Percentiles rank a stretch among this genome's conserved stretches.
phyloP scores from a whole-genome alignment of 1,284 basidiomycete genomes.

The Ustilago hordei region DNA sequence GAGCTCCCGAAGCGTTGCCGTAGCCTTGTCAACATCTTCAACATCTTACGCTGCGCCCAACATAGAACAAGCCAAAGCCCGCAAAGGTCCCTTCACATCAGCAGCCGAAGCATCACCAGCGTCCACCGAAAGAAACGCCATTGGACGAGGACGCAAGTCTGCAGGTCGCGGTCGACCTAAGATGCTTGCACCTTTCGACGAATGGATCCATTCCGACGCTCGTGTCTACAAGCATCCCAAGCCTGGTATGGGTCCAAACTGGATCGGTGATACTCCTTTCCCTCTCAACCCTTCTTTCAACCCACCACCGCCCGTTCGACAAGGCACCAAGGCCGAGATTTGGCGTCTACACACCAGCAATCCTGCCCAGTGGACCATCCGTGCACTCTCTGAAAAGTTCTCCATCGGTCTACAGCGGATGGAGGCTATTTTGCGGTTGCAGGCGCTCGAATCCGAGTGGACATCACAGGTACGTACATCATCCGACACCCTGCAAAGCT shows the following conservation, averaged over 20 bases:
- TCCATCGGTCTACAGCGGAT: slow-evolving; percentile 58
- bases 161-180: slow-evolving; percentile 40
- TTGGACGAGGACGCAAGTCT: slow-evolving; percentile 45
- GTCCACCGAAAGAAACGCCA: slow-evolving; percentile 27
- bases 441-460: slow-evolving; percentile 64
- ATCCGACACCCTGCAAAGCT: neutral
- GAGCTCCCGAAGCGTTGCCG: slow-evolving; percentile 35
- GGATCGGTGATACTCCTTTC: slow-evolving; percentile 66
- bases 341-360: slow-evolving; percentile 61
- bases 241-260: slow-evolving; percentile 62
- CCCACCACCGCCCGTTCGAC: slow-evolving; percentile 62
- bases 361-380: slow-evolving; percentile 59
- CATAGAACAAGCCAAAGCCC: slow-evolving; percentile 35
- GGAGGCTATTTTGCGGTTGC: slow-evolving; percentile 63
- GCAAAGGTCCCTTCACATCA: slow-evolving; percentile 33
- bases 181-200: slow-evolving; percentile 54
- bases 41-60: slow-evolving; percentile 26
- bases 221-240: slow-evolving; percentile 58
- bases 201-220: slow-evolving; percentile 60
- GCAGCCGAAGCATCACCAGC: slow-evolving; percentile 33
- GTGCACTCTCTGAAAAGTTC: slow-evolving; percentile 61
- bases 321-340: slow-evolving; percentile 59
- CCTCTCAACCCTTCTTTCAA: slow-evolving; percentile 67
- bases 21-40: slow-evolving; percentile 35
- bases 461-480: slow-evolving; percentile 54